Evolutionary conservation across 225 moss, liverwort and hornwort species (phyloP).

Genomic region (Rhytidiadelphus loreus): DNA sequence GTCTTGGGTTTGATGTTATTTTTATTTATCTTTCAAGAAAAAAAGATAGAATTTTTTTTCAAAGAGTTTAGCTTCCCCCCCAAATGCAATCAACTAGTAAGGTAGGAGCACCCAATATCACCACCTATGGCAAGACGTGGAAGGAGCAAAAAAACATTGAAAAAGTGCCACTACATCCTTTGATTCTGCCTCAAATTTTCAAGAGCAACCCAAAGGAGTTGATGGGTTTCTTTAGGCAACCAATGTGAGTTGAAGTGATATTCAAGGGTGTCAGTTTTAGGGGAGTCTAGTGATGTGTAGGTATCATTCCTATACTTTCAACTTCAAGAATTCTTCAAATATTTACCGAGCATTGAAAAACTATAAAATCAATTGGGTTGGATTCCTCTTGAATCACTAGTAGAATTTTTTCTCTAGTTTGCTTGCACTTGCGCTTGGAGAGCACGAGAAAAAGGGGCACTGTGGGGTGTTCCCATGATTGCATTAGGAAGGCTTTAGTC

Average conservation of each 20-base stretch:
- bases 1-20: neutral
- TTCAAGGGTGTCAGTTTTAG: fast-evolving
- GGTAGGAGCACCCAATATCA: neutral
- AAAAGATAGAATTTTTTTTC: neutral
- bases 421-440: neutral
- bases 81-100: neutral
- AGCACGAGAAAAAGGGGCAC: neutral
- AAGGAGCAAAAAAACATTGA: neutral
- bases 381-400: neutral
- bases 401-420: too few relatives aligned
- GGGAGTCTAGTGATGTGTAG: fast-evolving
- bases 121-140: neutral
- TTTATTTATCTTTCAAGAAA: neutral
- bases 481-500: neutral
- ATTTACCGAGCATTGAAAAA: fast-evolving
- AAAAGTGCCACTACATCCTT: neutral
- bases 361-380: neutral
- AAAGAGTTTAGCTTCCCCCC: neutral
- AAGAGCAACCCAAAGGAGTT: neutral
- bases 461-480: neutral
- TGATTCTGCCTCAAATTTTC: neutral
- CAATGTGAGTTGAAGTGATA: neutral
- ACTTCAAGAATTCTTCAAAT: neutral
- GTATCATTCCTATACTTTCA: fast-evolving
- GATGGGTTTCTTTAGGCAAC: neutral